Evolutionary conservation across 2,329 filamentous ascomycete genomes (phyloP), one percentile per base, ranked within the genome.

Genomic region (Aurifilum marmelostoma): DNA sequence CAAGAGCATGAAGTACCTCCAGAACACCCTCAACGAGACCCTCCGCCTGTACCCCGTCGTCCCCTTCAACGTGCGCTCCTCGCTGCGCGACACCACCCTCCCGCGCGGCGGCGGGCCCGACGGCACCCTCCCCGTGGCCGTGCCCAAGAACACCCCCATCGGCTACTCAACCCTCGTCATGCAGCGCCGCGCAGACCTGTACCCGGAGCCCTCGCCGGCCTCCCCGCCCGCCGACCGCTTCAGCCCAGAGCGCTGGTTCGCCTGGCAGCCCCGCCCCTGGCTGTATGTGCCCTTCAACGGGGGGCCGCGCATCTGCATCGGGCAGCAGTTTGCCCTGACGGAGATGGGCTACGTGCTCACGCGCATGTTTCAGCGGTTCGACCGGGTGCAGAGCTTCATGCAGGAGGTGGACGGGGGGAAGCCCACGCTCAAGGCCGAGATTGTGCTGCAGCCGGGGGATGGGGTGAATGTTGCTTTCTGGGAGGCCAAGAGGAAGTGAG

Each of bases 241-340:
- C 79, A 83, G 82, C 69, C 91, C 91, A 0, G 90, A 92, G 62
- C 83, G 91, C 68, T 94, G 91, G 91, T 80, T 79, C 63, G 71
- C 79, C 73, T 88, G 88, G 85, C 85, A 88, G 75, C 89, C 89
- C 0, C 86, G 85, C 75, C 87, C 87, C 0, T 92, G 90, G 88
- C 85, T 89, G 71, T 93, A 91, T 76, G 85, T 93, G 56, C 91
- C 91, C 4, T 93, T 93, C 79, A 93, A 92, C 76, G 89, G 89
- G 14, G 91, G 91, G 0, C 89, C 91, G 58, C 82, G 91, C 41
- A 91, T 92, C 75, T 92, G 91, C 78, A 88, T 94, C 69, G 91
- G 91, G 1, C 91, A 95, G 83, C 91, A 95, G 78, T 95, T 94
- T 77, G 92, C 92, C 18, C 80, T 94, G 61, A 93, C 91, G 0